Evolutionary conservation across 176 grass and related monocot genomes (phyloP).

Genomic region (Raddia distichophylla): DNA sequence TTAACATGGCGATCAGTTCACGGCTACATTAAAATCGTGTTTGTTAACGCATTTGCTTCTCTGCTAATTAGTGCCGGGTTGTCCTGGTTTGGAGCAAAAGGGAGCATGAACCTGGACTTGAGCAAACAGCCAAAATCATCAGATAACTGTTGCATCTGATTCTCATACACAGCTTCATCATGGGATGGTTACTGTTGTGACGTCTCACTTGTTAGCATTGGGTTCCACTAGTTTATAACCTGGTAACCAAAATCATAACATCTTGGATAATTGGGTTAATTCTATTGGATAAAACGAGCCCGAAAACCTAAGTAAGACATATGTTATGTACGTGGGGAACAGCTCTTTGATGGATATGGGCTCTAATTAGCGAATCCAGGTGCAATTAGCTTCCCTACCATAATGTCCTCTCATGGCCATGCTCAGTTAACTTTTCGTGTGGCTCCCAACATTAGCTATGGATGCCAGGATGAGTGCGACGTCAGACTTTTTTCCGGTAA

Average conservation of each 20-base stretch:
- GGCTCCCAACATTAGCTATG: neutral
- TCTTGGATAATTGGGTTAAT: no score
- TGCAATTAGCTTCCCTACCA: neutral
- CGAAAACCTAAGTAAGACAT: no score
- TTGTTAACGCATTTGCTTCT: neutral
- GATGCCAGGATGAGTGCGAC: neutral
- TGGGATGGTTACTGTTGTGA: neutral
- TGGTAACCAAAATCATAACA: no score
- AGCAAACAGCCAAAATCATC: neutral
- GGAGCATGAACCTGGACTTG: neutral
- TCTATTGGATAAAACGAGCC: no score
- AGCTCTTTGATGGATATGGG: no score
- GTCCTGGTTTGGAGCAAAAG: constrained; percentile 1
- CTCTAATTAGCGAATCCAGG: no score
- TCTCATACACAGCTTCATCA: neutral
- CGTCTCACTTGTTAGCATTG: no score
- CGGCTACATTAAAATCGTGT: neutral
- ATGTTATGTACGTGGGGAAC: no score
- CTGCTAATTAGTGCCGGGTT: neutral
- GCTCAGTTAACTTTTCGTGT: constrained; percentile 19
- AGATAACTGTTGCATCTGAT: constrained; percentile 13
- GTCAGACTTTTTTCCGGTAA: neutral
- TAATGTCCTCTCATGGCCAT: constrained; percentile 10
- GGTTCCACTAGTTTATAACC: no score
- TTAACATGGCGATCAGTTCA: neutral